Percentiles rank a stretch among this genome's conserved stretches.
These are phyloP conservation scores for Leishmania gerbilli DNA, from an alignment of 208 protist genomes.

Conservation along the genomic window DNA sequence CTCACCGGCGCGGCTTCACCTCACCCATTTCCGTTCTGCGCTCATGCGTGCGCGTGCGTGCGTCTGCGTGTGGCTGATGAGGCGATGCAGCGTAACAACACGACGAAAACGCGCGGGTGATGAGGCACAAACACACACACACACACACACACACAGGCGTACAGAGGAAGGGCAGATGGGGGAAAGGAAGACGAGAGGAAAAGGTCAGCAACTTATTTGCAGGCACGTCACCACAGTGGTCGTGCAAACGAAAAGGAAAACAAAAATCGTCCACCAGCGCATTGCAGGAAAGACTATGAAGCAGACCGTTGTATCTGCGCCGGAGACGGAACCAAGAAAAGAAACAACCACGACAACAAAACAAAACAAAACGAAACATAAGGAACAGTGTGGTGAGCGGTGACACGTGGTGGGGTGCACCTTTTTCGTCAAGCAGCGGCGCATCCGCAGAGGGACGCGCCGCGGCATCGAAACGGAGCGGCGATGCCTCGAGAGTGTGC, in stretches of 20 bases:
- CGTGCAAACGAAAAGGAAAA: too few species aligned
- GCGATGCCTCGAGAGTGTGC: not conserved
- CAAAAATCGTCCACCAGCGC: too few species aligned
- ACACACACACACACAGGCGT: not conserved
- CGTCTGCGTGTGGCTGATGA: not conserved
- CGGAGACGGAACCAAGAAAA: not conserved
- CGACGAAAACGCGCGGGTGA: not conserved
- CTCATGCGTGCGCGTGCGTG: not conserved
- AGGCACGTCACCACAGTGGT: too few species aligned
- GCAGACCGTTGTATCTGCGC: too few species aligned
- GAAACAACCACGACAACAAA: not conserved
- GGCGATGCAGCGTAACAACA: not conserved
- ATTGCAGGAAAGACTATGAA: too few species aligned
- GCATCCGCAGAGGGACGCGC: not conserved
- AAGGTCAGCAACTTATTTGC: too few species aligned
- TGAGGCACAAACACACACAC: not conserved
- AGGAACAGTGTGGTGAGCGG: not conserved
- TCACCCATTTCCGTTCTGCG: not conserved
- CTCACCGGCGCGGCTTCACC: too few species aligned
- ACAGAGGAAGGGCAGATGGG: not conserved
- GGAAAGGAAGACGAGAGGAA: too few species aligned
- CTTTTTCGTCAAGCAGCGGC: not conserved
- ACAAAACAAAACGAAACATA: not conserved
- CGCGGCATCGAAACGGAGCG: not conserved
- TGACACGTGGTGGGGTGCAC: not conserved